phyloP scores from a whole-genome alignment of 176 grass and related monocot species.

The Rhynchospora pubera region DNA sequence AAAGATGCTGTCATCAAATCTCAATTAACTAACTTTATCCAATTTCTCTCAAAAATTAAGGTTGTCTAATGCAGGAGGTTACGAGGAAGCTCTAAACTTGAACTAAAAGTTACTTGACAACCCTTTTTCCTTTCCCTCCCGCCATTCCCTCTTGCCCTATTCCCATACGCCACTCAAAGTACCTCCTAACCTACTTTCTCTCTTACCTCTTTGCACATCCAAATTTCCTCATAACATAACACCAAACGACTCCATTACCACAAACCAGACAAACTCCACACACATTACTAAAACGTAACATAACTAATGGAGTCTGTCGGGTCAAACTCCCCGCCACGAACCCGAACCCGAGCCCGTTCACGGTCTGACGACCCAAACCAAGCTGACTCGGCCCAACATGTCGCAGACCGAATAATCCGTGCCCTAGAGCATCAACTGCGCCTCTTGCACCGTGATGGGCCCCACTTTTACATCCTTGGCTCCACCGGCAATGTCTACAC shows the following conservation, averaged over 20 bases:
- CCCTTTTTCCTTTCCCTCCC: constrained; percentile 4
- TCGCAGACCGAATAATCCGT: constrained; percentile 25
- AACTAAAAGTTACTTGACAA: constrained; percentile 7
- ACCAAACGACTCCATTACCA: background rate
- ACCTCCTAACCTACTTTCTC: background rate
- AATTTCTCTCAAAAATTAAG: background rate
- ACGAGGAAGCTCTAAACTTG: background rate
- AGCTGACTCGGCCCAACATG: constrained; percentile 4
- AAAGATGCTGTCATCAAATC: background rate
- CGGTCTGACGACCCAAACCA: background rate
- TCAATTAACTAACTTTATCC: no score
- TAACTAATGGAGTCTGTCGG: constrained; percentile 25
- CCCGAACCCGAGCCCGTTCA: background rate
- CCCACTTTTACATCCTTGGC: constrained; percentile 69
- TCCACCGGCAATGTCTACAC: constrained; percentile 86
- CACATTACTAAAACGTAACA: background rate
- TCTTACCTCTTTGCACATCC: background rate
- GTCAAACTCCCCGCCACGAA: constrained; percentile 24
- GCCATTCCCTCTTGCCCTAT: constrained; percentile 7
- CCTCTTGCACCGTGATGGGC: constrained; percentile 47
- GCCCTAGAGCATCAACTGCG: constrained; percentile 62
- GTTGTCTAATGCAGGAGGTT: background rate
- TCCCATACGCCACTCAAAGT: constrained; percentile 21
- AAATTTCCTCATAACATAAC: background rate
- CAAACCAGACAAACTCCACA: background rate